A percentile compares a stretch with the other conserved stretches of the same genome.
phyloP scores from a whole-genome alignment of 176 grass and related monocot species.

The Oryza glumipatula region DNA sequence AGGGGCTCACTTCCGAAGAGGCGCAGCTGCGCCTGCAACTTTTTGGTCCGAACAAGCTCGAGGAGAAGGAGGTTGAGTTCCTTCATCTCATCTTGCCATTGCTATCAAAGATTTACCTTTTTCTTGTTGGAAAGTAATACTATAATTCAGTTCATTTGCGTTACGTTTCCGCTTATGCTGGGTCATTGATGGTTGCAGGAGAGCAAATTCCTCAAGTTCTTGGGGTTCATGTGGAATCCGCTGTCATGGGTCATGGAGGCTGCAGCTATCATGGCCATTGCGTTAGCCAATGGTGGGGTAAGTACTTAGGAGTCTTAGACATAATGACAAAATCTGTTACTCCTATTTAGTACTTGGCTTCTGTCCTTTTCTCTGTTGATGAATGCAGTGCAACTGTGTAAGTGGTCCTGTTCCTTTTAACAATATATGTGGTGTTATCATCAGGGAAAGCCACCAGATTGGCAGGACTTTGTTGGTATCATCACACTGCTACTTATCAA shows the following conservation, averaged over 20 bases:
- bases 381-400: not conserved
- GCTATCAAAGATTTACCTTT: not conserved
- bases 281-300: slow-evolving; percentile 62
- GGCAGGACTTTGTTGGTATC: slow-evolving; percentile 64
- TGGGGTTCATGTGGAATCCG: slow-evolving; percentile 70
- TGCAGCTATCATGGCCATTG: slow-evolving; percentile 62
- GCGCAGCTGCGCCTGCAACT: slow-evolving; percentile 43
- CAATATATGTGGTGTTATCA: not conserved
- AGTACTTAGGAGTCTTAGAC: not conserved
- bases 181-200: slow-evolving; percentile 41
- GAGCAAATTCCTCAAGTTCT: slow-evolving; percentile 58
- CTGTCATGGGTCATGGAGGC: slow-evolving; percentile 69
- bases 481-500: slow-evolving; percentile 56
- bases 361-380: slow-evolving; percentile 5
- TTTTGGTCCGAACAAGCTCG: slow-evolving; percentile 64
- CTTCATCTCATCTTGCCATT: not conserved
- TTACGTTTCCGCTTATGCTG: not conserved
- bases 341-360: not conserved
- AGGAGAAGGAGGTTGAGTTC: slow-evolving; percentile 50
- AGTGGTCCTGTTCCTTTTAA: not conserved
- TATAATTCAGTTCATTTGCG: not conserved
- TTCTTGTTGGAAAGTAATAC: not conserved
- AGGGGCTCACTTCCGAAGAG: slow-evolving; percentile 48
- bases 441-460: slow-evolving; percentile 64
- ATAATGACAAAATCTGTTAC: not conserved